phyloP scores from a whole-genome alignment of 2,329 filamentous ascomycete genomes.

The Pleoardoris graminearum region DNA sequence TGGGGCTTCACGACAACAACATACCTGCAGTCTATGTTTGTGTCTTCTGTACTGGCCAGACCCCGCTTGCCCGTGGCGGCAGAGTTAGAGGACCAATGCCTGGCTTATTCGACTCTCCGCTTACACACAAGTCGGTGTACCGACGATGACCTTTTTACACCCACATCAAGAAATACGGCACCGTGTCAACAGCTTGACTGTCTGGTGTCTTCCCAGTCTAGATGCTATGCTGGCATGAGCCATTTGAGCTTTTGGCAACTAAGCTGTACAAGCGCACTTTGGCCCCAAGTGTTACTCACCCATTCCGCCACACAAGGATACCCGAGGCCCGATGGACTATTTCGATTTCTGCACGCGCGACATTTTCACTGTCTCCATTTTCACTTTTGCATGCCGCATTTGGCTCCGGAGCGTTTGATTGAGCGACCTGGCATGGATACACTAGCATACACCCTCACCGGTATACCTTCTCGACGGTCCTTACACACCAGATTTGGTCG shows the following conservation, averaged over 20 bases:
- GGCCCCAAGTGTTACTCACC: constrained; percentile 7
- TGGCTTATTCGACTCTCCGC: constrained; percentile 31
- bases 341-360: constrained; percentile 13
- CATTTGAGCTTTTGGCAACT: neutral
- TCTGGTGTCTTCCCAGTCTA: neutral
- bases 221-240: neutral
- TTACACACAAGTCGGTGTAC: constrained; percentile 37
- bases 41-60: constrained; percentile 46
- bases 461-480: constrained; percentile 18
- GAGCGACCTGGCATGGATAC: constrained; percentile 20
- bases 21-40: constrained; percentile 49
- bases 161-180: neutral
- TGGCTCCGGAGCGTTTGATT: constrained; percentile 19
- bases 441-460: constrained; percentile 24
- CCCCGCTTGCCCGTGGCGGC: constrained; percentile 38
- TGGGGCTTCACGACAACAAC: constrained; percentile 56
- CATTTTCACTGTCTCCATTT: constrained; percentile 10
- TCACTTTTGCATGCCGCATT: constrained; percentile 3
- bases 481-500: constrained; percentile 9
- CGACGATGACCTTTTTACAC: constrained; percentile 23
- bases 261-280: constrained; percentile 1
- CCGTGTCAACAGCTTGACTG: neutral
- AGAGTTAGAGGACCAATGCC: constrained; percentile 36
- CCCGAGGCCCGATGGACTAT: constrained; percentile 14
- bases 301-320: constrained; percentile 16